Evolutionary conservation across 139 green algal species (phyloP).

Genomic region (Volvox reticuliferus): DNA sequence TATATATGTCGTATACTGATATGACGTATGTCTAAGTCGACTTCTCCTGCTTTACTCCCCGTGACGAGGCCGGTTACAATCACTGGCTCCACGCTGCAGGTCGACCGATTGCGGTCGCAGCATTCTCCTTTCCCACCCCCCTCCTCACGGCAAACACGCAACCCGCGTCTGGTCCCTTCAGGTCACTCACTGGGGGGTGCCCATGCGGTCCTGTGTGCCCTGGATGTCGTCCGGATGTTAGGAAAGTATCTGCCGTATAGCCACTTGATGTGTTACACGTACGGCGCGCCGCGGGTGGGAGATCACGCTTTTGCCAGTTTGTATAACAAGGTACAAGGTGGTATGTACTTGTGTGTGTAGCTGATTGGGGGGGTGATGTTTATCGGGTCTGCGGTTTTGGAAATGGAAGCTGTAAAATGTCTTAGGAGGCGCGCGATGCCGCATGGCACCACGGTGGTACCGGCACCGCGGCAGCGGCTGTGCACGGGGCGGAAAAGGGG

Average conservation of each 20-base stretch:
- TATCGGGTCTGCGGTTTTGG: no score
- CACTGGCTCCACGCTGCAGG: not conserved
- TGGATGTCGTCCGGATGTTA: conserved; percentile 12
- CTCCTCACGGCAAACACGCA: not conserved
- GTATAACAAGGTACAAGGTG: conserved; percentile 61
- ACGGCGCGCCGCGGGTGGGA: conserved; percentile 85
- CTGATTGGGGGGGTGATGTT: no score
- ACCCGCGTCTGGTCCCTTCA: not conserved
- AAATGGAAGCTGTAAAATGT: no score
- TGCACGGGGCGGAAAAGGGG: no score
- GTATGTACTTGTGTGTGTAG: not conserved
- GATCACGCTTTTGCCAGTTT: conserved; percentile 79
- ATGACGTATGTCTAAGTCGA: no score
- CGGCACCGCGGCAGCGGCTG: no score
- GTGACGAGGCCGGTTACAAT: no score
- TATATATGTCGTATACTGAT: no score
- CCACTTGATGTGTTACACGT: conserved; percentile 77
- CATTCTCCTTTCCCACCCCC: not conserved
- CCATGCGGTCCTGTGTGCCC: conserved; percentile 13
- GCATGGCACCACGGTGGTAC: no score
- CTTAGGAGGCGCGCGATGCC: no score
- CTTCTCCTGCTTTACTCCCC: no score
- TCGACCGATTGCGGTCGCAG: not conserved
- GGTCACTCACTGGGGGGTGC: conserved; percentile 40
- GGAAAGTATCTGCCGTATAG: not conserved